Base-by-base conservation (phyloP, 2,329 filamentous ascomycete species). In the Scedosporium minutisporum region DNA sequence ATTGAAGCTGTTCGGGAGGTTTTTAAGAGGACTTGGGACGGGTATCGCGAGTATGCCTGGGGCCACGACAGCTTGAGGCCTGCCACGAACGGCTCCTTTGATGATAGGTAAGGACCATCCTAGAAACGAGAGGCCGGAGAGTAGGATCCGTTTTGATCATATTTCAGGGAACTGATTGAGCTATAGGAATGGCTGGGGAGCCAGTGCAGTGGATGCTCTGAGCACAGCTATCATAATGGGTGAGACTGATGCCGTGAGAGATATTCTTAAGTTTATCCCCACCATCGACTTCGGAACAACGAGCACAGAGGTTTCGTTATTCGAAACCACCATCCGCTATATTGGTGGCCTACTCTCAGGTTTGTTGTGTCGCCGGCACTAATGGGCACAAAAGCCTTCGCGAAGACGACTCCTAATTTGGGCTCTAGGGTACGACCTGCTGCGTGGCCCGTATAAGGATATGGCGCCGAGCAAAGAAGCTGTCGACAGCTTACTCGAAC, bases 251-350 rank as follows among this genome's bases (percentile, higher is more conserved):
- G 85, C 90, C 25, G 86, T 95, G 14, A 77, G 86, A 51, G 78
- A 86, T 61, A 92, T 96, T 65, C 74, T 96, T 21, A 78, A 87
- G 5, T 87, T 87, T 70, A 82, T 96, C 57, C 81, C 85, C 0
- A 82, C 75, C 0, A 87, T 96, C 69, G 79, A 96, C 73, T 96
- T 90, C 70, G 63, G 66, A 3, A 63, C 65, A 59, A 61, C 60
- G 3, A 69, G 78, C 2, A 73, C 78, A 1, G 74, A 78, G 9
- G 85, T 96, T 58, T 93, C 88, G 44, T 75, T 96, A 6, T 96
- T 96, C 69, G 92, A 96, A 75, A 96, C 91, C 0, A 96, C 90
- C 0, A 96, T 96, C 69, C 87, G 92, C 29, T 96, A 96, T 69
- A 76, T 96, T 1, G 92, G 85, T 9, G 92, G 91, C 16, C 80